Conservation (phyloP, 2,329 filamentous ascomycete genomes). For the Pseudocercospora fijiensis region DNA sequence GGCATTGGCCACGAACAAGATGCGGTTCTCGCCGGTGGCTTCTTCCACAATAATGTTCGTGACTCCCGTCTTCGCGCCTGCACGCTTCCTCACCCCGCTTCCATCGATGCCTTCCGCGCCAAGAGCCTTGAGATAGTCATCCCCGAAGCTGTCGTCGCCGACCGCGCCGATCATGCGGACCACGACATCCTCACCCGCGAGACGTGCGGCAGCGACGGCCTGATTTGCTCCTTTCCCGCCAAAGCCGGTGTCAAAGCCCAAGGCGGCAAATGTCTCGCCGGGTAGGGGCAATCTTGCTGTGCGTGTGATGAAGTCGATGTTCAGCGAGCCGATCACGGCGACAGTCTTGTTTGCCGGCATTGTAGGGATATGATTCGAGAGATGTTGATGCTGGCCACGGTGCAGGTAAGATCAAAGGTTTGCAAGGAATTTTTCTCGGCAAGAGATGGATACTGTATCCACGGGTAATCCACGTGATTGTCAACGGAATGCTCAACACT, state of each 20-base stretch:
- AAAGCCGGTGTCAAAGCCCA: constrained; percentile 73
- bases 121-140: constrained; percentile 44
- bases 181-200: constrained; percentile 37
- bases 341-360: not conserved
- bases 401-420: not conserved
- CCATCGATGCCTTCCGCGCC: constrained; percentile 47
- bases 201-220: constrained; percentile 58
- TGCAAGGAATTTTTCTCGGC: not conserved
- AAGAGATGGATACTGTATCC: not conserved
- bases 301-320: constrained; percentile 88
- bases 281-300: constrained; percentile 78
- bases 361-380: not conserved
- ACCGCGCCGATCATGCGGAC: constrained; percentile 54
- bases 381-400: not conserved
- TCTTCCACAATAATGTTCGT: constrained; percentile 53
- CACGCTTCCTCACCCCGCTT: constrained; percentile 41
- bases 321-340: constrained; percentile 80
- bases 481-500: not conserved
- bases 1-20: constrained; percentile 50
- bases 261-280: constrained; percentile 84
- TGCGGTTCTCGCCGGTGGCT: constrained; percentile 49
- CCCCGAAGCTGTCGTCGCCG: constrained; percentile 47
- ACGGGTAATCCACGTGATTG: no score
- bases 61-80: constrained; percentile 49
- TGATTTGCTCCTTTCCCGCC: constrained; percentile 97